Evolutionary conservation across 768 basidiomycete species (phyloP), one percentile per base, ranked within the genome.

Genomic region (Boletus coccyginus): DNA sequence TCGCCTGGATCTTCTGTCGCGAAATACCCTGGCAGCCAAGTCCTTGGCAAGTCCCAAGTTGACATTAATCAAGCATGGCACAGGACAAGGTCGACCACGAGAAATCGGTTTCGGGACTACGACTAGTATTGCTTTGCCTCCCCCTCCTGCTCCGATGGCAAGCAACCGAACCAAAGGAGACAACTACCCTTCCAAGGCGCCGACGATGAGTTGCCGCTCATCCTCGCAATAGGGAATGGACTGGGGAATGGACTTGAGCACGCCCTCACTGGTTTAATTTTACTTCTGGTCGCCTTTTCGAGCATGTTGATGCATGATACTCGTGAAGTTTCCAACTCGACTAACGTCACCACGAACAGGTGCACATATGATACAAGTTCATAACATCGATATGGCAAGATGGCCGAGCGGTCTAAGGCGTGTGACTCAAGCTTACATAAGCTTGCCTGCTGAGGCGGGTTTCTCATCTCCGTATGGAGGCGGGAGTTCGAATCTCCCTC

Each of bases 351-450:
- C 14, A 36, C 7, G 8, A 9, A 8, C 17, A 17, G 14, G 14
- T 16, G 3, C 9, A 43, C 29, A 50, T 44, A 33, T 21, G 3
- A 32, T 10, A 2, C 29, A 12, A 17, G 1, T 17, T 0, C 1
- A 4, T 0, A 0, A 5, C 0, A 5, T 33, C 6, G 5, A 31
- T 24, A 57, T 50, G 77, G 77, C 77, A 79, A 79, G 78, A 80
- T 81, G 79, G 80, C 79, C 80, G 79, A 81, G 79, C 77, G 79
- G 79, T 81, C 79, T 70, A 81, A 79, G 80, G 79, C 80, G 79
- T 81, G 79, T 81, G 80, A 81, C 80, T 81, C 79, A 80, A 81
- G 79, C 77, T 70, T 50, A 21, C 17, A 12, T 31, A 60, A 55
- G 65, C 66, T 66, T 66, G 57, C 65, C 66, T 66, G 66, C 65